Evolutionary conservation across 1,284 basidiomycete genomes (phyloP).

Genomic region (Cystobasidium sp.): DNA sequence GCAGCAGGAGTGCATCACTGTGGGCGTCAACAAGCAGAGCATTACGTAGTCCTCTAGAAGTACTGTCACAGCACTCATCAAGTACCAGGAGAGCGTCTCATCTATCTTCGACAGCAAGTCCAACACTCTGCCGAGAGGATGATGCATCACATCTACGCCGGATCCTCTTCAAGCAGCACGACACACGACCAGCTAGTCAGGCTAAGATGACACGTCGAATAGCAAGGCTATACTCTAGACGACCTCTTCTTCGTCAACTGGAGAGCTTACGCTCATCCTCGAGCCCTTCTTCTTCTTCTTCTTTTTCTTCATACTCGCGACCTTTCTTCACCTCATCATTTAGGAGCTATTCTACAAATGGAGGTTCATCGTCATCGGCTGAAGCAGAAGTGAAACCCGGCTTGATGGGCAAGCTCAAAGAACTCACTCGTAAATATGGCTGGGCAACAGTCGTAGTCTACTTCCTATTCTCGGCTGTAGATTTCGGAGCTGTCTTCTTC

Average conservation of each 20-base stretch:
- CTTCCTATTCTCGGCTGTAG: constrained; percentile 37
- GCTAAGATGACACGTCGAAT: constrained; percentile 14
- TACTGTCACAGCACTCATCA: not conserved
- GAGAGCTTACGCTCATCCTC: not conserved
- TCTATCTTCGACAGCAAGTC: not conserved
- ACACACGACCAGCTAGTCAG: not conserved
- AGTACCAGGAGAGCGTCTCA: too few relatives aligned
- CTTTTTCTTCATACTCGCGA: not conserved
- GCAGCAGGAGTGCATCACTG: not conserved
- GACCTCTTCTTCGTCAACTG: constrained; percentile 3
- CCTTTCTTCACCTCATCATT: constrained; percentile 20
- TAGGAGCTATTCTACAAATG: not conserved
- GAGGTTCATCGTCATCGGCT: not conserved
- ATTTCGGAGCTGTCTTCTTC: constrained; percentile 42
- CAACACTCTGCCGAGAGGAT: not conserved
- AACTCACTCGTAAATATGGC: constrained; percentile 86
- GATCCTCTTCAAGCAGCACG: constrained; percentile 16
- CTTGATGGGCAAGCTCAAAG: constrained; percentile 66
- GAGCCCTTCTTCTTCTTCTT: not conserved
- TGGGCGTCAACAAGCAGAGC: not conserved
- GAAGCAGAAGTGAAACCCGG: constrained; percentile 4
- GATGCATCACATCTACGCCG: constrained; percentile 7
- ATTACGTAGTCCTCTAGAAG: not conserved
- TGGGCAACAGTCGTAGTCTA: constrained; percentile 92
- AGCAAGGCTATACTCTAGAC: constrained; percentile 10